A percentile compares a stretch with the other conserved stretches of the same genome.
phyloP scores from a whole-genome alignment of 2,329 filamentous ascomycete species.

The Hymenoscyphus linearis region DNA sequence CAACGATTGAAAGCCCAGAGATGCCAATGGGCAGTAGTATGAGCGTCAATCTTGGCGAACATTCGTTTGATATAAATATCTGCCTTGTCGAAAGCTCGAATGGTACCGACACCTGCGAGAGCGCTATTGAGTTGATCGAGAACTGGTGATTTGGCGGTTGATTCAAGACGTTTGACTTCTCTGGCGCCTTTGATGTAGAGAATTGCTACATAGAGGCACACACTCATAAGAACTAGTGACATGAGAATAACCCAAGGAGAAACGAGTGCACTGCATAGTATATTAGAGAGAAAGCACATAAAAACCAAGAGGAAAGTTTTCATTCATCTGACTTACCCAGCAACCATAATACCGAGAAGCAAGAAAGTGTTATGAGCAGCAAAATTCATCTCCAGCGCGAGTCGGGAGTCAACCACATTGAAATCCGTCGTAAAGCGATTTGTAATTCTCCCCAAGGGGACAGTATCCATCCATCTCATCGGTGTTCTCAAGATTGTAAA shows the following conservation, averaged over 20 bases:
- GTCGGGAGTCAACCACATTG: conserved; percentile 62
- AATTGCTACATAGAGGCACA: conserved; percentile 53
- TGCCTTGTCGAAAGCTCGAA: conserved; percentile 68
- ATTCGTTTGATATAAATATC: conserved; percentile 64
- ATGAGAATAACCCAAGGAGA: conserved; percentile 62
- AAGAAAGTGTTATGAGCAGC: conserved; percentile 55
- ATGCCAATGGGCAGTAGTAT: conserved; percentile 60
- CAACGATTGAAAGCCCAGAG: conserved; percentile 71
- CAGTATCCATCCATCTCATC: conserved; percentile 75
- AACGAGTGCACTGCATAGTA: conserved; percentile 51
- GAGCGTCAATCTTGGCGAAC: conserved; percentile 63
- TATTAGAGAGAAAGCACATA: conserved; percentile 50
- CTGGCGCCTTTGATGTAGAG: conserved; percentile 66
- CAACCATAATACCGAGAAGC: conserved; percentile 60
- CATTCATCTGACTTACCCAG: conserved; percentile 38
- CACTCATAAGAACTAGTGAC: conserved; percentile 50
- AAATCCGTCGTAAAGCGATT: conserved; percentile 79
- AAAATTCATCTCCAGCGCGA: conserved; percentile 59
- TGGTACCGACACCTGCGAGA: conserved; percentile 67
- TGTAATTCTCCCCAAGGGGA: conserved; percentile 69
- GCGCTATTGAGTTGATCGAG: conserved; percentile 75
- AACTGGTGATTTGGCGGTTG: conserved; percentile 69
- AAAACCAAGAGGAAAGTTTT: conserved; percentile 32
- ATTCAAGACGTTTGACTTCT: conserved; percentile 73
- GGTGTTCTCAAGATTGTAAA: conserved; percentile 65